These are phyloP conservation scores for Epichloe glyceriae DNA, from an alignment of 2,329 filamentous ascomycete genomes.

Conservation along the genomic window DNA sequence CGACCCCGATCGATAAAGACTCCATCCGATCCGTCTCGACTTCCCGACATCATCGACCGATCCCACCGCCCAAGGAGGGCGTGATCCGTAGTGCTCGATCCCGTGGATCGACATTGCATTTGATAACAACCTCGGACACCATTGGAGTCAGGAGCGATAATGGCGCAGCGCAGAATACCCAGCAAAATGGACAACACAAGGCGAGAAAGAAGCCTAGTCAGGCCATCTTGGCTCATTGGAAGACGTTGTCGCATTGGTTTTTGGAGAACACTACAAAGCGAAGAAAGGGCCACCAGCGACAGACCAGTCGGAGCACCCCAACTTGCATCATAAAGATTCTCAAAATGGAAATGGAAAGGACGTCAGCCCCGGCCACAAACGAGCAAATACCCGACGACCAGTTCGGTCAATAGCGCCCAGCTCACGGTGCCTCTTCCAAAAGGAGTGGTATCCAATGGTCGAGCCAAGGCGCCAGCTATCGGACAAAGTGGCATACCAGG, in stretches of 20 bases:
- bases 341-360: conserved; percentile 35
- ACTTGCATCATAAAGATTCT: conserved; percentile 39
- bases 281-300: conserved; percentile 33
- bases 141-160: conserved; percentile 21
- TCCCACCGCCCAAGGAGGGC: conserved; percentile 78
- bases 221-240: conserved; percentile 47
- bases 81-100: conserved; percentile 55
- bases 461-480: conserved; percentile 16
- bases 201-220: conserved; percentile 44
- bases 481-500: conserved; percentile 9
- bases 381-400: conserved; percentile 38
- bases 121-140: conserved; percentile 55
- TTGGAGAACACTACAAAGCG: conserved; percentile 45
- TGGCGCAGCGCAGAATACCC: conserved; percentile 7
- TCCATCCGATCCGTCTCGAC: conserved; percentile 64
- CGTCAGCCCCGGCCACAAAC: conserved; percentile 44
- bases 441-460: conserved; percentile 40
- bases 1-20: conserved; percentile 68
- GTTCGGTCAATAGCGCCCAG: conserved; percentile 18
- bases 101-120: conserved; percentile 73
- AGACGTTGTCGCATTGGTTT: conserved; percentile 52
- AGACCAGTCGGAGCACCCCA: conserved; percentile 44
- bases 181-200: conserved; percentile 28
- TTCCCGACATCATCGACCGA: conserved; percentile 59
- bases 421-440: conserved; percentile 34